Conservation (phyloP, 2,329 filamentous ascomycete genomes). For the Fusarium globosum region DNA sequence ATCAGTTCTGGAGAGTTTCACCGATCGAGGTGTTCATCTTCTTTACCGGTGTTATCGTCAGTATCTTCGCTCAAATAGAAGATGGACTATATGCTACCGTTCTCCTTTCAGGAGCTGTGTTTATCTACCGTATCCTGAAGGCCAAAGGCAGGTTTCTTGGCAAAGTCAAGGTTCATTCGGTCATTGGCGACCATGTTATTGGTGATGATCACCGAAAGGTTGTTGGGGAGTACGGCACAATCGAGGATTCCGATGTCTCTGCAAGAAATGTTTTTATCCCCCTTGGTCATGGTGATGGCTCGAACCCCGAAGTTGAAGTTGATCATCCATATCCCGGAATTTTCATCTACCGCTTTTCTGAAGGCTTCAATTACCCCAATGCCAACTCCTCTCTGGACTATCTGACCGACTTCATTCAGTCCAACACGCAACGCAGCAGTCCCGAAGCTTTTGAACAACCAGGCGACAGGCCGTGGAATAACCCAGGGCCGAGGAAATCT, state of each 20-base stretch:
- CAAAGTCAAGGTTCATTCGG: constrained; percentile 73
- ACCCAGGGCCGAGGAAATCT: constrained; percentile 74
- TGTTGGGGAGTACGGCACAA: constrained; percentile 67
- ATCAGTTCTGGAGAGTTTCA: constrained; percentile 94
- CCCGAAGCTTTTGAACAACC: constrained; percentile 70
- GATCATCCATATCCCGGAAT: constrained; percentile 88
- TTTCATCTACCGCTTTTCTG: constrained; percentile 94
- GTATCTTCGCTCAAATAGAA: constrained; percentile 88
- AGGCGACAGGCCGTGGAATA: constrained; percentile 94
- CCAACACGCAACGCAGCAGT: constrained; percentile 80
- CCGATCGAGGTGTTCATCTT: constrained; percentile 93
- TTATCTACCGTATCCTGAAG: constrained; percentile 86
- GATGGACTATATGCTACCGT: constrained; percentile 93
- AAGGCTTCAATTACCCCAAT: constrained; percentile 97
- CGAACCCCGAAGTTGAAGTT: constrained; percentile 85
- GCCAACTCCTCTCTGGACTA: constrained; percentile 89
- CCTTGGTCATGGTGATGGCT: constrained; percentile 86
- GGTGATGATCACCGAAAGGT: constrained; percentile 66
- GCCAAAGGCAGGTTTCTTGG: constrained; percentile 87
- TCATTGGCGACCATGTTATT: constrained; percentile 79
- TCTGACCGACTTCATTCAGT: constrained; percentile 74
- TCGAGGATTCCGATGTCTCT: constrained; percentile 60
- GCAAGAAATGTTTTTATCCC: constrained; percentile 87
- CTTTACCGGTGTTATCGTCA: constrained; percentile 91
- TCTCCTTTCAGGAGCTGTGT: constrained; percentile 77